phyloP scores from a whole-genome alignment of 2,329 filamentous ascomycete species.

The Elsinoe fawcettii region DNA sequence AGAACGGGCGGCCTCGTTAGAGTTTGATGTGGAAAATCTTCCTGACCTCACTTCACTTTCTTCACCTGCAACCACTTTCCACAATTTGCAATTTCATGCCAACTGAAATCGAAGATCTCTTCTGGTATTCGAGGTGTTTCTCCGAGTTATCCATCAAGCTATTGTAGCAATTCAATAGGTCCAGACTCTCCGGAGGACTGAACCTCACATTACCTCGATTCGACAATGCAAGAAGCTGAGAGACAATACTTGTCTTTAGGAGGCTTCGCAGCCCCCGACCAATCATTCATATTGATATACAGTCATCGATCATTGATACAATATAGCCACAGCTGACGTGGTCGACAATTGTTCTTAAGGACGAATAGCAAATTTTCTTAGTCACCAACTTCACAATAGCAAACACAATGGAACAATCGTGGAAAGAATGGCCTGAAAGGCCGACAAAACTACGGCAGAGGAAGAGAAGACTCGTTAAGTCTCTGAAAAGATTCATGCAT shows the following conservation, averaged over 20 bases:
- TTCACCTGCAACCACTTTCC: not conserved
- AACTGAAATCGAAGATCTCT: too few species aligned
- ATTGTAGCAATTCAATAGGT: not conserved
- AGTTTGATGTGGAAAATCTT: constrained; percentile 10
- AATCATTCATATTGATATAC: constrained; percentile 8
- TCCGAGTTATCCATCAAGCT: not conserved
- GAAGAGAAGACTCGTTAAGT: constrained; percentile 11
- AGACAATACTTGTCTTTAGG: constrained; percentile 14
- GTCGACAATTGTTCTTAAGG: not conserved
- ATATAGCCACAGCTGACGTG: not conserved
- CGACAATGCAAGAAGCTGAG: constrained; percentile 15
- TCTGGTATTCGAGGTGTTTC: too few species aligned
- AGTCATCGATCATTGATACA: not conserved
- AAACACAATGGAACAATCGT: not conserved
- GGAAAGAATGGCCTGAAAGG: constrained; percentile 4
- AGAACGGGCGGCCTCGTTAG: not conserved
- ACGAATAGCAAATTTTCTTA: not conserved
- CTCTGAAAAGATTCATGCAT: constrained; percentile 8
- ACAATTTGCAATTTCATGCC: not conserved
- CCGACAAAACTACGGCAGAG: not conserved
- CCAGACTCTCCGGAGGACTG: not conserved
- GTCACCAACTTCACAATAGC: not conserved
- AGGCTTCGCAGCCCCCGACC: constrained; percentile 14
- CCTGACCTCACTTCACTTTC: not conserved
- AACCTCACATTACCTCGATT: not conserved